phyloP scores from a whole-genome alignment of 805 yeast species.

The Diddensiella caesifluorescens region DNA sequence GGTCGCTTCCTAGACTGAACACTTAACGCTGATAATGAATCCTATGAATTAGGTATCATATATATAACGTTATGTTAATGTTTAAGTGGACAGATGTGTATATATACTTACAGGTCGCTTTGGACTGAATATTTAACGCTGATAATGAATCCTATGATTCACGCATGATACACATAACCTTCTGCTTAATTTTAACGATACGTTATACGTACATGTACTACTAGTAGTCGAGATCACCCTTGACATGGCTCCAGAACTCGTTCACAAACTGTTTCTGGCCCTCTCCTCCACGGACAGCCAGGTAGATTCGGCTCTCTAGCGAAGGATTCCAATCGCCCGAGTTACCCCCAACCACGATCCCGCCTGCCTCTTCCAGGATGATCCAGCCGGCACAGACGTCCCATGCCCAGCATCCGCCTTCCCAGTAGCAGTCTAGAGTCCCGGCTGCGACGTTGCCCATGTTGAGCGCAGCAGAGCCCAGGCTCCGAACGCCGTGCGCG shows the following conservation, averaged over 20 bases:
- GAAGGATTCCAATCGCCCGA: slow-evolving; percentile 44
- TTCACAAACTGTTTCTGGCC: slow-evolving; percentile 43
- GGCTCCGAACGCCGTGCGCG: slow-evolving; percentile 55
- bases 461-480: slow-evolving; percentile 64
- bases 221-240: slow-evolving; percentile 41
- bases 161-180: too few species aligned
- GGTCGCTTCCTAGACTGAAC: too few species aligned
- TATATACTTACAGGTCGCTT: too few species aligned
- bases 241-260: slow-evolving; percentile 46
- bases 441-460: slow-evolving; percentile 56
- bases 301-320: slow-evolving; percentile 48
- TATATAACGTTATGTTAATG: too few species aligned
- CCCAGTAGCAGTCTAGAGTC: slow-evolving; percentile 58
- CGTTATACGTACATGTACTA: too few species aligned
- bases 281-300: slow-evolving; percentile 52
- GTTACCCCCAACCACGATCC: slow-evolving; percentile 50
- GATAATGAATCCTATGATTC: too few species aligned
- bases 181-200: too few species aligned
- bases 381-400: slow-evolving; percentile 69
- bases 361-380: slow-evolving; percentile 55
- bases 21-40: too few species aligned
- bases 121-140: too few species aligned
- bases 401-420: slow-evolving; percentile 67
- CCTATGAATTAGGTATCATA: too few species aligned
- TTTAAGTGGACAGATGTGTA: too few species aligned